Evolutionary conservation across 805 yeast species (phyloP).

Genomic region (Lipomyces chichibuensis): DNA sequence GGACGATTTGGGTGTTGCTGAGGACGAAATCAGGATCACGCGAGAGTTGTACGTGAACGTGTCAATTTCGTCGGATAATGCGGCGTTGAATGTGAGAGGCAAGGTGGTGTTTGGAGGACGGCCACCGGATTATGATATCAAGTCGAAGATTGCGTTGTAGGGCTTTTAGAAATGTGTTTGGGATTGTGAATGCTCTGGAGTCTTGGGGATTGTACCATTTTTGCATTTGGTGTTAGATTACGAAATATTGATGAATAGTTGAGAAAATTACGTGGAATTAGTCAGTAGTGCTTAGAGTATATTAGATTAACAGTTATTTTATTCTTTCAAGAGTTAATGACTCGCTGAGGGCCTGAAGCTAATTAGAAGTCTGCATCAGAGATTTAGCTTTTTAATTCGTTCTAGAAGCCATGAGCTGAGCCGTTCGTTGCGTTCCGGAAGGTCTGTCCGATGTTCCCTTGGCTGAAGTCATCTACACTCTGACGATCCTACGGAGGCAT

Average conservation of each 20-base stretch:
- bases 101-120: slow-evolving; percentile 36
- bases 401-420: too few species aligned
- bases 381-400: too few species aligned
- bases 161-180: background rate
- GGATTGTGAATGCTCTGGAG: background rate
- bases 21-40: slow-evolving; percentile 43
- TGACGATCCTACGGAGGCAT: too few species aligned
- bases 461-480: too few species aligned
- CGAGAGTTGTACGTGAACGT: slow-evolving; percentile 38
- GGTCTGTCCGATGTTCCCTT: too few species aligned
- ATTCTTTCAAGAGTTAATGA: background rate
- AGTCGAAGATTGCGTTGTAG: slow-evolving; percentile 35
- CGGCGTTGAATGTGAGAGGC: slow-evolving; percentile 37
- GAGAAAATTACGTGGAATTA: background rate
- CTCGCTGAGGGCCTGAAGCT: too few species aligned
- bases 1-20: slow-evolving; percentile 47
- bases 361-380: too few species aligned
- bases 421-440: too few species aligned
- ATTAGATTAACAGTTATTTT: background rate
- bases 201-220: background rate
- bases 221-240: background rate
- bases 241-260: background rate
- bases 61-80: slow-evolving; percentile 41
- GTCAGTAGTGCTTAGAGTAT: too few species aligned
- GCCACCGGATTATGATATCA: slow-evolving; percentile 40